Conservation (phyloP, 2,329 filamentous ascomycete species). For the Trematosphaeria pertusa region DNA sequence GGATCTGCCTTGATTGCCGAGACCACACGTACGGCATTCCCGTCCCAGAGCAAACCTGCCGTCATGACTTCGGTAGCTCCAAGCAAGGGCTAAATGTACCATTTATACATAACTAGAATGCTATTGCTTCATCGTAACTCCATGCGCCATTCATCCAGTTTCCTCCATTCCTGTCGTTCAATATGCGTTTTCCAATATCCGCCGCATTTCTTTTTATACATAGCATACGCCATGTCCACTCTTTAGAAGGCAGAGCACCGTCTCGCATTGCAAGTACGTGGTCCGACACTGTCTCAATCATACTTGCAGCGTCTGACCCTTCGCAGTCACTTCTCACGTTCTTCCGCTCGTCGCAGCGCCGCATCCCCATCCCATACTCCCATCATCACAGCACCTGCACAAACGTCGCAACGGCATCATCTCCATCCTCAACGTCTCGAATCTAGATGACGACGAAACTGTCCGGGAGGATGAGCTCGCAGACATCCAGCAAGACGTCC, state of each 20-base stretch:
- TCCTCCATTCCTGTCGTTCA: background rate
- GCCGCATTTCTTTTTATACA: background rate
- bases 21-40: no score
- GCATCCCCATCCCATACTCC: conserved; percentile 6
- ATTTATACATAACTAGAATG: background rate
- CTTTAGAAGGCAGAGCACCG: conserved; percentile 8
- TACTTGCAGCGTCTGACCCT: background rate
- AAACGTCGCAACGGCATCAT: conserved; percentile 10
- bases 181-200: conserved; percentile 10
- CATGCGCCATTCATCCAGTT: background rate
- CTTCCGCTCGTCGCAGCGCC: conserved; percentile 15
- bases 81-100: conserved; percentile 8
- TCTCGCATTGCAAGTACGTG: conserved; percentile 12
- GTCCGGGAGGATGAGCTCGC: conserved; percentile 5
- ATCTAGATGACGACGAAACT: conserved; percentile 1
- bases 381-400: conserved; percentile 20
- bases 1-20: no score
- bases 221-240: background rate
- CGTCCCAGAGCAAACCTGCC: background rate
- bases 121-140: background rate
- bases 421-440: conserved; percentile 3
- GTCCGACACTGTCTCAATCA: background rate
- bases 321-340: conserved; percentile 18
- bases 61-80: background rate
- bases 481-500: conserved; percentile 24